phyloP scores from a whole-genome alignment of 768 basidiomycete genomes.

The Daedalea quercina region DNA sequence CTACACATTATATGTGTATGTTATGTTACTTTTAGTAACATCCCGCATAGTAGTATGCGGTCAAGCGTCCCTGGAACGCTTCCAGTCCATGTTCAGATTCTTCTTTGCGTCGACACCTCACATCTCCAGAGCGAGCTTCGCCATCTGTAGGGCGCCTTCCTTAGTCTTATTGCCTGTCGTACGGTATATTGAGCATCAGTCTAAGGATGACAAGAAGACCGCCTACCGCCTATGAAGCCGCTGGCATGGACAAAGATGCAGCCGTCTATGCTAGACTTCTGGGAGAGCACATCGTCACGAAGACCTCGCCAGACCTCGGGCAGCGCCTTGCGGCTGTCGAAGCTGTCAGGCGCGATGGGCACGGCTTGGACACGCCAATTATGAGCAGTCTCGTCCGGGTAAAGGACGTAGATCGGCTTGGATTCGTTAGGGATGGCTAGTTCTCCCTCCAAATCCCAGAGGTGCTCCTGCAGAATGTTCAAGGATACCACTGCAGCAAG shows the following conservation, averaged over 20 bases:
- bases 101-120: constrained; percentile 6
- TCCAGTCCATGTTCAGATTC: neutral
- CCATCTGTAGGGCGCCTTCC: constrained; percentile 81
- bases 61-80: neutral
- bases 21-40: neutral
- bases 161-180: constrained; percentile 76
- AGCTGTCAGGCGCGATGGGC: constrained; percentile 73
- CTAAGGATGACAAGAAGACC: neutral
- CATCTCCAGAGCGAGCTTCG: constrained; percentile 51
- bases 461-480: constrained; percentile 57
- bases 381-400: constrained; percentile 71
- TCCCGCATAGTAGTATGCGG: neutral
- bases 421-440: constrained; percentile 35
- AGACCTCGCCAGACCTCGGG: constrained; percentile 93
- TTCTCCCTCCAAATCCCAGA: constrained; percentile 79
- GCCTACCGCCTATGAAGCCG: constrained; percentile 91
- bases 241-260: constrained; percentile 93
- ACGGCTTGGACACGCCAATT: constrained; percentile 95
- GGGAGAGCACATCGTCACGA: constrained; percentile 75
- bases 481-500: constrained; percentile 2
- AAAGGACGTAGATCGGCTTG: constrained; percentile 78
- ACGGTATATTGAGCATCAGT: neutral
- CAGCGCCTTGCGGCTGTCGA: constrained; percentile 85
- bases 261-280: constrained; percentile 67
- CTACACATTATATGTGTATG: neutral